These are phyloP conservation scores for Pistacia atlantica DNA, from an alignment of 345 rosid species.

Conservation along the genomic window DNA sequence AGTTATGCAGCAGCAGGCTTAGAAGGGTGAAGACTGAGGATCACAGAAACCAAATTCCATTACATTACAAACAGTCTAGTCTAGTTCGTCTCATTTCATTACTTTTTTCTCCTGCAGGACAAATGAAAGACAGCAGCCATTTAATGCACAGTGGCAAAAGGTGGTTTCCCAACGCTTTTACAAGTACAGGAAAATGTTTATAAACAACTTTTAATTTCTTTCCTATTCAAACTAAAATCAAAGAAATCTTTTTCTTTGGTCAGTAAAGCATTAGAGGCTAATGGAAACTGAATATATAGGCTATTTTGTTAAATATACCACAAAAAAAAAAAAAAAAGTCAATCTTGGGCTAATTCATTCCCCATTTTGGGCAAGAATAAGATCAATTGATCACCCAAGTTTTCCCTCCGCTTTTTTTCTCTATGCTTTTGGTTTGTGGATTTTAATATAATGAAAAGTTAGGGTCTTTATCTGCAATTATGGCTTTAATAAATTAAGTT, in stretches of 20 bases:
- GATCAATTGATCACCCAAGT: neutral
- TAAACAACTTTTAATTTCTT: neutral
- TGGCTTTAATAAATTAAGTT: neutral
- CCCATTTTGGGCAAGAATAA: neutral
- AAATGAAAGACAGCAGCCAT: conserved; percentile 21
- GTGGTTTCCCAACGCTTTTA: neutral
- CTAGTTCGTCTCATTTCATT: conserved; percentile 11
- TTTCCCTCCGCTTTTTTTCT: neutral
- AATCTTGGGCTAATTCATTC: neutral
- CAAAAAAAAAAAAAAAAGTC: too few species aligned
- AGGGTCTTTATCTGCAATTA: neutral
- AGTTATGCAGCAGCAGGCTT: neutral
- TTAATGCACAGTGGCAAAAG: conserved; percentile 22
- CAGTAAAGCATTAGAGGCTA: neutral
- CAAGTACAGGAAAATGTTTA: neutral
- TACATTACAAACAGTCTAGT: neutral
- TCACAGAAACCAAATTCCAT: neutral
- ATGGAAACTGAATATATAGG: neutral
- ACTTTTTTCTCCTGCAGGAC: conserved; percentile 6
- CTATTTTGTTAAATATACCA: too few species aligned
- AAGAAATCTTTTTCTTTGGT: neutral
- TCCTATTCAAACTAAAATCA: neutral
- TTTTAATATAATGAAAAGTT: neutral
- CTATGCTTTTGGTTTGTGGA: neutral
- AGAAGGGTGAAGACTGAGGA: neutral